Evolutionary conservation across 441 rosid species (phyloP).

Genomic region (Mallotus japonicus): DNA sequence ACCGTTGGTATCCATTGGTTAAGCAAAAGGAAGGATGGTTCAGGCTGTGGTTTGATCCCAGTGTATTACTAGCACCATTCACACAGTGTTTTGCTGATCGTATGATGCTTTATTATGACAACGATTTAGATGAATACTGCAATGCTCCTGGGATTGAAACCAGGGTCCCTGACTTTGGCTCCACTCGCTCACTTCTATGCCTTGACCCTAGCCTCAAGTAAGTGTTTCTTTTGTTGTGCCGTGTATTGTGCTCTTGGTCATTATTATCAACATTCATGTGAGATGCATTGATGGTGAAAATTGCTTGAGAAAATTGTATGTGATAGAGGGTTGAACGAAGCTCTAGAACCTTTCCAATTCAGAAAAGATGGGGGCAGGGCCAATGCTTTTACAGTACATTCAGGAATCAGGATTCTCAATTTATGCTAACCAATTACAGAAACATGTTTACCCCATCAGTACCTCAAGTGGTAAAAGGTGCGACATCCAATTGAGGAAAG

Average conservation of each 20-base stretch:
- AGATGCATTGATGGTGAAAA: background rate
- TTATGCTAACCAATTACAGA: too few species aligned
- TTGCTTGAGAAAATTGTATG: background rate
- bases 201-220: constrained; percentile 75
- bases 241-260: background rate
- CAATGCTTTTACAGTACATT: too few species aligned
- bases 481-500: too few species aligned
- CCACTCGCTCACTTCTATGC: constrained; percentile 61
- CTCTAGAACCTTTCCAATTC: too few species aligned
- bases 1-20: constrained; percentile 47
- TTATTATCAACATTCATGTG: too few species aligned
- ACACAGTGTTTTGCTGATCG: constrained; percentile 72
- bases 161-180: constrained; percentile 62
- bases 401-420: too few species aligned
- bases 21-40: constrained; percentile 74
- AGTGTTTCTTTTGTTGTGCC: constrained; percentile 18
- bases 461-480: too few species aligned
- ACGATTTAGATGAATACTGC: constrained; percentile 55
- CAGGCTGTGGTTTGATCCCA: constrained; percentile 79
- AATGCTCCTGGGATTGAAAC: constrained; percentile 81
- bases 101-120: constrained; percentile 66
- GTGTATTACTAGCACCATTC: constrained; percentile 64
- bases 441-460: too few species aligned
- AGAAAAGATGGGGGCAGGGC: too few species aligned
- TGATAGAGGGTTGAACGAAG: too few species aligned